Evolutionary conservation across 1,284 basidiomycete genomes (phyloP), one percentile per base, ranked within the genome.

Genomic region (Neolentinus lepideus): DNA sequence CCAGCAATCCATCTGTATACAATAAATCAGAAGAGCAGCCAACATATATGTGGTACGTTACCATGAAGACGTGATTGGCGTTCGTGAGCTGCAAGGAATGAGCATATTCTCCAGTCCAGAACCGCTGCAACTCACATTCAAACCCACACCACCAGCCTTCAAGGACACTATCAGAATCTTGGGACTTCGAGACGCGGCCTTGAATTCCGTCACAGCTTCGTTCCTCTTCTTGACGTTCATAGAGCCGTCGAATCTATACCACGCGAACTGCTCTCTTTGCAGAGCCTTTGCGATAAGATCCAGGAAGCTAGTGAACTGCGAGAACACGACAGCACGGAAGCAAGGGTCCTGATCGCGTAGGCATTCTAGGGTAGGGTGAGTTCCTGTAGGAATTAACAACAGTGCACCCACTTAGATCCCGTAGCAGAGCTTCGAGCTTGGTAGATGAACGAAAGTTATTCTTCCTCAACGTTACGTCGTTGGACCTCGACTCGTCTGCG

Each of bases 101-200:
- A 56, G 46, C 59, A 45, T 38, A 12, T 22, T 54, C 38, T 16
- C 4, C 6, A n/a, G 8, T 47, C 25, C 3, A 26, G 4, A n/a
- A 16, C 16, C 16, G 25, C 24, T 24, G 62, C 61, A 4, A 66
- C 78, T 60, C 59, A 89, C 88, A 72, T 94, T 94, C 56, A 94
- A 68, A 10, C 95, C 95, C 3, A 98, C 94, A 11, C 96, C 95
- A 21, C 95, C 95, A 0, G 95, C 96, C 67, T 94, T 94, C 64
- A 98, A 72, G 64, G 92, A 95, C 57, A 98, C 81, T 51, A 98
- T 82, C 50, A 98, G 72, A 11, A 99, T 79, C 63, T 90, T 85
- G 0, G 90, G 84, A 59, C 83, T 84, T 43, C 79, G 73, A 1
- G 81, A 84, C 2, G 79, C 71, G 29, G 77, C 71, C 62, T 84